A percentile compares a stretch with the other conserved stretches of the same genome.
phyloP scores from a whole-genome alignment of 768 basidiomycete species.

The Pisolithus orientalis region DNA sequence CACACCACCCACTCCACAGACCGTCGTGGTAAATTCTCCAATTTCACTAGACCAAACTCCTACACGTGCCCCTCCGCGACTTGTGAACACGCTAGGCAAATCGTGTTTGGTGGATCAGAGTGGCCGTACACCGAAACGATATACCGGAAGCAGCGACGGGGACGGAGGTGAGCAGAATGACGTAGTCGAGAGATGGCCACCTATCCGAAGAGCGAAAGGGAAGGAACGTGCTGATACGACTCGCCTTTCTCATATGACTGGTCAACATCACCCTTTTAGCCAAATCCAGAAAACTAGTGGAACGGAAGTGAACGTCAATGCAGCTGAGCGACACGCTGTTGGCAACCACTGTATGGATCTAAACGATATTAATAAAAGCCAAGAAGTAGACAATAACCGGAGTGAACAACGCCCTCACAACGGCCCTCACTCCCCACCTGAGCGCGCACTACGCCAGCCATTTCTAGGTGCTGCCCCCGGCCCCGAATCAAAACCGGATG shows the following conservation, averaged over 20 bases:
- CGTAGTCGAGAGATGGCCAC: too few relatives aligned
- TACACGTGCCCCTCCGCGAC: slow-evolving; percentile 16
- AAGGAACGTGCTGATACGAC: background rate
- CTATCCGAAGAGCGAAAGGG: background rate
- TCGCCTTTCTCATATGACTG: too few relatives aligned
- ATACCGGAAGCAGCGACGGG: background rate
- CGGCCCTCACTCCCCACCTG: too few relatives aligned
- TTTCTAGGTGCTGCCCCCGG: too few relatives aligned
- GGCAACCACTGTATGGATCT: too few relatives aligned
- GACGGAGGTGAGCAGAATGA: background rate
- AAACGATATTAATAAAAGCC: background rate
- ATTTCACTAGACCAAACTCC: background rate
- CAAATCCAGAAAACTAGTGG: background rate
- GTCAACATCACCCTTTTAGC: slow-evolving; percentile 6
- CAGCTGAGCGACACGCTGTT: background rate
- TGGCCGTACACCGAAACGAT: slow-evolving; percentile 8
- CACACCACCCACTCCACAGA: slow-evolving; percentile 8
- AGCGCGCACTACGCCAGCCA: too few relatives aligned
- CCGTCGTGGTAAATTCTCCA: background rate
- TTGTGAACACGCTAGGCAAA: slow-evolving; percentile 13
- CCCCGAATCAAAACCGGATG: too few relatives aligned
- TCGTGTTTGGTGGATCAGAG: slow-evolving; percentile 15
- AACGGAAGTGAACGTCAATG: background rate
- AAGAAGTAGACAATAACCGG: too few relatives aligned
- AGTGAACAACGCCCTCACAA: too few relatives aligned